Percentiles rank a stretch among this genome's conserved stretches.
Evolutionary conservation across 2,329 filamentous ascomycete genomes (phyloP).

Genomic region (Polychaeton citri): DNA sequence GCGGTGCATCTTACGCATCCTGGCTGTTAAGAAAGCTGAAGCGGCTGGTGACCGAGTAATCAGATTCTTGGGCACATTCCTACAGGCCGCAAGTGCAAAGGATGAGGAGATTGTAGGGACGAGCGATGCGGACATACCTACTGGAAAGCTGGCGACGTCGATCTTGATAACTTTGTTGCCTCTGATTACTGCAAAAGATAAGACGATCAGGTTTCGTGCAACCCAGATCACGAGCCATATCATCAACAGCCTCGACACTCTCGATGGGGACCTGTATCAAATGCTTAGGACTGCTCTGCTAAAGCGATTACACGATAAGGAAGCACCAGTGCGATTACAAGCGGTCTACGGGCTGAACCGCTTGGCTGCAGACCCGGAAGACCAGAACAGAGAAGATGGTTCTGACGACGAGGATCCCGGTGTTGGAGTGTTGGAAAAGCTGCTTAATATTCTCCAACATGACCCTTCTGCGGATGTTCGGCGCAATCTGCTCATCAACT

Average conservation of each 20-base stretch:
- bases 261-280: slow-evolving; percentile 85
- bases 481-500: slow-evolving; percentile 72
- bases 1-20: slow-evolving; percentile 66
- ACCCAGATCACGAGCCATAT: slow-evolving; percentile 85
- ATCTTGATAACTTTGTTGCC: slow-evolving; percentile 63
- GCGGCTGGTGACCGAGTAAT: slow-evolving; percentile 73
- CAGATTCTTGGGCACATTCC: slow-evolving; percentile 75
- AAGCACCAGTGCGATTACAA: slow-evolving; percentile 81
- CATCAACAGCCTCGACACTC: slow-evolving; percentile 80
- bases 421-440: slow-evolving; percentile 63
- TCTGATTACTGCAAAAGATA: slow-evolving; percentile 77
- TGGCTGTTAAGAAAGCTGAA: slow-evolving; percentile 87
- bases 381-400: slow-evolving; percentile 50
- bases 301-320: slow-evolving; percentile 84
- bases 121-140: slow-evolving; percentile 62
- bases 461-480: slow-evolving; percentile 90
- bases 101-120: slow-evolving; percentile 26
- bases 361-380: slow-evolving; percentile 57
- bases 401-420: slow-evolving; percentile 51
- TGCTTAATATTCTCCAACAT: slow-evolving; percentile 80
- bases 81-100: slow-evolving; percentile 54
- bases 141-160: slow-evolving; percentile 59
- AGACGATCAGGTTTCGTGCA: slow-evolving; percentile 75
- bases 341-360: slow-evolving; percentile 82
- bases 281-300: slow-evolving; percentile 65